These are phyloP conservation scores for Auricularia heimuer DNA, from an alignment of 768 basidiomycete genomes.

Conservation along the genomic window DNA sequence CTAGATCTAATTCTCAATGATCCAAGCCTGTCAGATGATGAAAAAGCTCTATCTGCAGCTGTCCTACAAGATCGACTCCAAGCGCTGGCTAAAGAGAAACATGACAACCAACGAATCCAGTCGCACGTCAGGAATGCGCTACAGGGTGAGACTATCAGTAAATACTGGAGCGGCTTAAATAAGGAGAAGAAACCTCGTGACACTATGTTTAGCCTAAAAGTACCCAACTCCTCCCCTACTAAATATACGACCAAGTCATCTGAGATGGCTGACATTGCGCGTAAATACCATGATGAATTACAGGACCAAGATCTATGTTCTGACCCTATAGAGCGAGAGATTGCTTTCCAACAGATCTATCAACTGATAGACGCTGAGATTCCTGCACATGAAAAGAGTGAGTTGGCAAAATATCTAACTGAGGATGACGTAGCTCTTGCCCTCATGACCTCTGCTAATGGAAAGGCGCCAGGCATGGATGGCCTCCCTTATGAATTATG, in stretches of 20 bases:
- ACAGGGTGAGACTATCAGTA: neutral
- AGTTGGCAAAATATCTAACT: constrained; percentile 16
- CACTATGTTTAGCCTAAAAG: neutral
- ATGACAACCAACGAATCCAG: neutral
- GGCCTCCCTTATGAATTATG: neutral
- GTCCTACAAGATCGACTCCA: neutral
- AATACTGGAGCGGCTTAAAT: neutral
- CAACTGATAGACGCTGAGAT: neutral
- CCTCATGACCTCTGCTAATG: neutral
- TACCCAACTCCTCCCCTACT: neutral
- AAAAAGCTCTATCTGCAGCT: neutral
- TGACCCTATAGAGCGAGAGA: neutral
- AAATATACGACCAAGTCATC: neutral
- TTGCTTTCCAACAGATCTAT: neutral
- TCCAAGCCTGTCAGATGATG: neutral
- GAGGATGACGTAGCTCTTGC: neutral
- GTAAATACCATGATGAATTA: neutral
- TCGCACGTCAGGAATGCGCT: neutral
- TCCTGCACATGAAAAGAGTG: constrained; percentile 12
- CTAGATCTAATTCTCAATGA: neutral
- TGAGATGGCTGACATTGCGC: neutral
- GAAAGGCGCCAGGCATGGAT: neutral
- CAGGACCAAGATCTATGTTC: neutral
- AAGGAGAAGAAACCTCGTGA: neutral
- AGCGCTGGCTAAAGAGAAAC: neutral